Conservation (phyloP, 2,329 filamentous ascomycete species). For the Phialophora macrospora region DNA sequence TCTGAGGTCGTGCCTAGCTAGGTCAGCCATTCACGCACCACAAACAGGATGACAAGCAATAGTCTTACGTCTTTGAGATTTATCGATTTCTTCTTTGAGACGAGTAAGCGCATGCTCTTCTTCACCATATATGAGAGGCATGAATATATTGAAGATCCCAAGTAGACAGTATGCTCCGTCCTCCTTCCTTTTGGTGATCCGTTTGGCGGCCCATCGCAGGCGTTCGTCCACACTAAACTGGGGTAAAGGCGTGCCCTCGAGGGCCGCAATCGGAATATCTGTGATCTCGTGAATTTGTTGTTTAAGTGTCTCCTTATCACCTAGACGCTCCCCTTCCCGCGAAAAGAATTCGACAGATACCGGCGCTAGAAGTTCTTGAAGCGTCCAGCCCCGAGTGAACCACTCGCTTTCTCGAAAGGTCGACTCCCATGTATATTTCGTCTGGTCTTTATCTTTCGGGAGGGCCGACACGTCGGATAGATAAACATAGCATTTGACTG, state of each 20-base stretch:
- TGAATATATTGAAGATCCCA: background rate
- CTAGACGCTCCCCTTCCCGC: constrained; percentile 19
- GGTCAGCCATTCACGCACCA: background rate
- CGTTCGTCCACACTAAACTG: background rate
- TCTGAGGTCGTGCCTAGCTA: background rate
- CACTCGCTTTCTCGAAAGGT: constrained; percentile 23
- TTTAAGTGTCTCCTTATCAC: constrained; percentile 20
- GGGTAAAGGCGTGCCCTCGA: constrained; percentile 6
- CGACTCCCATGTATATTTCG: background rate
- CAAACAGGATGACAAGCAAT: background rate
- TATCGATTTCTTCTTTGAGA: background rate
- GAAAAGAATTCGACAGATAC: constrained; percentile 26
- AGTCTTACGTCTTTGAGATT: background rate
- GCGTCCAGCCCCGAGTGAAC: constrained; percentile 27
- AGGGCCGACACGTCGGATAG: constrained; percentile 1
- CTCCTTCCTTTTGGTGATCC: background rate
- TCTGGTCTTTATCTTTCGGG: background rate
- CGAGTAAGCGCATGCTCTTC: background rate
- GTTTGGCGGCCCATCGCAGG: background rate
- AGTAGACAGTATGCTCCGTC: background rate
- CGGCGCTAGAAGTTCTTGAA: constrained; percentile 32
- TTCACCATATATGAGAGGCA: background rate
- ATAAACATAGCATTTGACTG: constrained; percentile 26
- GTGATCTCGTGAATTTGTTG: constrained; percentile 24
- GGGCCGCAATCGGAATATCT: constrained; percentile 19